Base-by-base conservation (phyloP, 768 basidiomycete species). In the Thelephora ganbajun region DNA sequence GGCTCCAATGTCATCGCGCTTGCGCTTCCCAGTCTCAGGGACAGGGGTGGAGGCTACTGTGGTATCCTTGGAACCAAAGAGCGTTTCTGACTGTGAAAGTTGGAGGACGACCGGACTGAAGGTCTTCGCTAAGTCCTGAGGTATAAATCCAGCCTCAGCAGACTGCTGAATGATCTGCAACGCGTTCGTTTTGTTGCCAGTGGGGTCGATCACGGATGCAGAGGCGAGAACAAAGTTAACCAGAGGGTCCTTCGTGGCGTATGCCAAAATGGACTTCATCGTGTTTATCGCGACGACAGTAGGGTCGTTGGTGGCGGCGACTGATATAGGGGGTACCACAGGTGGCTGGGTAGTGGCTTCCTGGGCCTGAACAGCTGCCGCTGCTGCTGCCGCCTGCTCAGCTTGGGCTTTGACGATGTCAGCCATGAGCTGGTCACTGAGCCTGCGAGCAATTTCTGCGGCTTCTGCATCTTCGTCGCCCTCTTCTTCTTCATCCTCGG, bases 361-460 rank as follows among this genome's bases (percentile, higher is more conserved):
- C 46, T 36, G 30, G 45, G 48, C 5, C 51, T 39, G 33, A 46
- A 42, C 35, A 5, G 49, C 45, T 33, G 39, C 33, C 6, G 55
- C 52, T 43, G 52, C 49, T 2, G 53, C 50, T 14, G 58, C 59
- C 14, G 61, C 59, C 9, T 57, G 63, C 35, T 71, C 71, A 3
- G 72, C 73, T 51, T 72, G 76, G 5, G 72, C 80, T 57, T 76
- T 80, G 56, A 65, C 76, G 44, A 87, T 80, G 54, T 84, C 82
- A 2, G 83, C 85, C 76, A 78, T 80, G 5, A 88, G 68, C 50
- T 88, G 77, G 53, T 82, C 82, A n/a, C 80, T 78, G 26, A 89
- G 64, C 22, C 79, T 68, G 42, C 80, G 72, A 4, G 82, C 82
- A 54, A 84, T 83, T 55, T 80, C 83, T 52, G 80, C 75, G 2